Percentiles rank a stretch among this genome's conserved stretches.
phyloP scores from a whole-genome alignment of 768 basidiomycete species.

The Mycena venus region DNA sequence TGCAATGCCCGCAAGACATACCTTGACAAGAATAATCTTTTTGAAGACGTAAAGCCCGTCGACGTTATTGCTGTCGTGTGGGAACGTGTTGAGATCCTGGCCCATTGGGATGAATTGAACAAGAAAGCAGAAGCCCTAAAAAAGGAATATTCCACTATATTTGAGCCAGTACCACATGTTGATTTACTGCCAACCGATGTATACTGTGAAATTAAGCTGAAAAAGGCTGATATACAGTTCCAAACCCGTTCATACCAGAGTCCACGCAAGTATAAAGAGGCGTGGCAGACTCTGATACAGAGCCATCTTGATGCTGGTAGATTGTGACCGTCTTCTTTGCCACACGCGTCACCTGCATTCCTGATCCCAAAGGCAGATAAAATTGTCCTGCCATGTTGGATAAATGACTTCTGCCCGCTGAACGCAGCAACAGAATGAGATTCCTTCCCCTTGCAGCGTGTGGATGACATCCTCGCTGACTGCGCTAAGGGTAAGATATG shows the following conservation, averaged over 20 bases:
- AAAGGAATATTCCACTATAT: not conserved
- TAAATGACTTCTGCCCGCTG: slow-evolving; percentile 32
- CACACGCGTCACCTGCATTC: slow-evolving; percentile 47
- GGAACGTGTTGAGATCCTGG: slow-evolving; percentile 21
- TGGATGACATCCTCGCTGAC: too few relatives aligned
- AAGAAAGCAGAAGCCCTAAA: not conserved
- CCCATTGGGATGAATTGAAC: not conserved
- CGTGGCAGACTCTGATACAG: slow-evolving; percentile 44
- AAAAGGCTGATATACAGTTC: slow-evolving; percentile 19
- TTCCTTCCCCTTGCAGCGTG: slow-evolving; percentile 34
- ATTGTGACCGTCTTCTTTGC: slow-evolving; percentile 41
- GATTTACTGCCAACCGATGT: slow-evolving; percentile 32
- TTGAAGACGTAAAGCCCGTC: slow-evolving; percentile 12
- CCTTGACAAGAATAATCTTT: not conserved
- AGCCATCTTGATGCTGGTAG: slow-evolving; percentile 47
- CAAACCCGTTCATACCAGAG: slow-evolving; percentile 36
- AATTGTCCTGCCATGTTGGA: slow-evolving; percentile 24
- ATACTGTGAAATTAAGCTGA: slow-evolving; percentile 29
- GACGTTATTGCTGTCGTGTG: slow-evolving; percentile 31
- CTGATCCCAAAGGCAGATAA: slow-evolving; percentile 40
- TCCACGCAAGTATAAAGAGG: slow-evolving; percentile 39
- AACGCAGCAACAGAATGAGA: slow-evolving; percentile 32
- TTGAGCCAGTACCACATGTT: slow-evolving; percentile 32
- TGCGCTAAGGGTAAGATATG: too few relatives aligned
- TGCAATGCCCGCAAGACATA: not conserved